These are phyloP conservation scores for Entoloma clypeatum DNA, from an alignment of 1,284 basidiomycete genomes.

Conservation along the genomic window DNA sequence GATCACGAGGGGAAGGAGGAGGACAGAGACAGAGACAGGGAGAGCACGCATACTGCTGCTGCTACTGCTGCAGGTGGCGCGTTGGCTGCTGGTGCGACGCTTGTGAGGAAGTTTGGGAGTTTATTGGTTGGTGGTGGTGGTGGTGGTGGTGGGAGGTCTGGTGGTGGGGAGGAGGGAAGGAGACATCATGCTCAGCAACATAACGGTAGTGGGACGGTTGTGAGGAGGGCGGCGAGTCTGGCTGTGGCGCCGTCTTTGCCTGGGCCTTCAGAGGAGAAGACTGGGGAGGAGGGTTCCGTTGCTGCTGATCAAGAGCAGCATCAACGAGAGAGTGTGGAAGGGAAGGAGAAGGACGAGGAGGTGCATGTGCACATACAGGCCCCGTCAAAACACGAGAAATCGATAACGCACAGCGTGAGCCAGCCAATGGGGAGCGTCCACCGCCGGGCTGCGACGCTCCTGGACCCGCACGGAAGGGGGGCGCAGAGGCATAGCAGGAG, in stretches of 20 bases:
- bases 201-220: slow-evolving; percentile 29
- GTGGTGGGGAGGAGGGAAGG: slow-evolving; percentile 37
- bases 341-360: slow-evolving; percentile 16
- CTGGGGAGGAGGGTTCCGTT: slow-evolving; percentile 38
- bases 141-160: no score
- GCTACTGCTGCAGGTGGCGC: slow-evolving; percentile 27
- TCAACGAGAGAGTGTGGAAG: slow-evolving; percentile 28
- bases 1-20: slow-evolving; percentile 31
- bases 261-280: slow-evolving; percentile 40
- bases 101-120: slow-evolving; percentile 72
- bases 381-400: slow-evolving; percentile 14
- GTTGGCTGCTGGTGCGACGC: slow-evolving; percentile 57
- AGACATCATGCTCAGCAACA: no score
- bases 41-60: slow-evolving; percentile 16
- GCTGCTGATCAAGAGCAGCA: not conserved
- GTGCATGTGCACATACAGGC: slow-evolving; percentile 5
- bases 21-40: slow-evolving; percentile 25
- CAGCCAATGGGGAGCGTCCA: slow-evolving; percentile 54
- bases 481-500: slow-evolving; percentile 71
- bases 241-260: slow-evolving; percentile 37
- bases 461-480: slow-evolving; percentile 58
- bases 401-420: slow-evolving; percentile 46
- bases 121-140: slow-evolving; percentile 44
- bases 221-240: slow-evolving; percentile 50
- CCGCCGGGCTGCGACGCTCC: slow-evolving; percentile 66